These are phyloP conservation scores for Alternaria panax DNA, from an alignment of 2,329 filamentous ascomycete species.

Conservation along the genomic window DNA sequence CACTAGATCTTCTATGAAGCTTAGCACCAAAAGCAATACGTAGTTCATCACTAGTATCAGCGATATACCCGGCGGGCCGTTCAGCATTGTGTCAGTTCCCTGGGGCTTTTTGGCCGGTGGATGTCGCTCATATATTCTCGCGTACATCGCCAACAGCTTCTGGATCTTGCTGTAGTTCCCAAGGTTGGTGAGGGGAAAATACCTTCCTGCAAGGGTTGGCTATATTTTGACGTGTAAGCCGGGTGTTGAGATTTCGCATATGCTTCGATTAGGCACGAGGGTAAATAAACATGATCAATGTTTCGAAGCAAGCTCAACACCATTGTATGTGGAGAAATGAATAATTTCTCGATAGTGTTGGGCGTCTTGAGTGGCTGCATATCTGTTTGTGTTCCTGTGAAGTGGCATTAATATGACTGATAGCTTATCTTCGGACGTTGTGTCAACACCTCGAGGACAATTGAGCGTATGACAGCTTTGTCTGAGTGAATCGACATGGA, in stretches of 20 bases:
- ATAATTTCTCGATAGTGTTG: not conserved
- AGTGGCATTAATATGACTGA: not conserved
- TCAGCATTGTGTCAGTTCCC: not conserved
- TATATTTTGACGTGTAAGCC: not conserved
- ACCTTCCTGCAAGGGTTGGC: not conserved
- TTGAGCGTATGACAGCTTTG: not conserved
- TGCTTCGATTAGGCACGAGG: not conserved
- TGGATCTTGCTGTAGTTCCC: not conserved
- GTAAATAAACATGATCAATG: not conserved
- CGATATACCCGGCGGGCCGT: conserved; percentile 12
- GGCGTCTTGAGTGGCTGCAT: not conserved
- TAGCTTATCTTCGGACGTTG: not conserved
- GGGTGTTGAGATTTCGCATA: not conserved
- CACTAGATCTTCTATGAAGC: not conserved
- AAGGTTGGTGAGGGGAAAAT: conserved; percentile 2
- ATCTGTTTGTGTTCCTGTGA: not conserved
- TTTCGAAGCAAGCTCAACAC: not conserved
- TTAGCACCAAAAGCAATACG: conserved; percentile 1
- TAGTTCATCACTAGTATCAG: not conserved
- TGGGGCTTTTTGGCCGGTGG: conserved; percentile 9
- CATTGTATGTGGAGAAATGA: not conserved
- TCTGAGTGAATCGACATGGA: not conserved
- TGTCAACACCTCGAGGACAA: not conserved
- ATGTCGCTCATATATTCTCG: not conserved
- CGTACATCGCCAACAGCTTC: not conserved